Conservation (phyloP, 768 basidiomycete species). For the Mycena venus region DNA sequence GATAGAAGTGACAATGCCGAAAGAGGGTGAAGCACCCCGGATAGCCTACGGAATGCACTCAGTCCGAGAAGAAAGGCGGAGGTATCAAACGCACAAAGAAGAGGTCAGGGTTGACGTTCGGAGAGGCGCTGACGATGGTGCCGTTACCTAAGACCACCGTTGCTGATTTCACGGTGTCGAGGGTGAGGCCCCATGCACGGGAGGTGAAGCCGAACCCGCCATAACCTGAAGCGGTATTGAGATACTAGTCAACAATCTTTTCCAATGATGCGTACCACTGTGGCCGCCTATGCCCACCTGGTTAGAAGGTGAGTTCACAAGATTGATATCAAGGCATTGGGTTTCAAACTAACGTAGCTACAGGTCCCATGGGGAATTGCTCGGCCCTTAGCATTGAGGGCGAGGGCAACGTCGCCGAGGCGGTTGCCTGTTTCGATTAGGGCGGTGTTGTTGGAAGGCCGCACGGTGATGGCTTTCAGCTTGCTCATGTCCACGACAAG, state of each 20-base stretch:
- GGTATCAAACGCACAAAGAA: conserved; percentile 57
- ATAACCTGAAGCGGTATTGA: conserved; percentile 33
- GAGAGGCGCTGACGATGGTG: conserved; percentile 53
- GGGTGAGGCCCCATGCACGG: conserved; percentile 63
- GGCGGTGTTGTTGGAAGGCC: conserved; percentile 49
- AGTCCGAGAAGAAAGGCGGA: background rate
- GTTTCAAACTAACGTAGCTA: conserved; percentile 51
- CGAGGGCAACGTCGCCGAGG: conserved; percentile 61
- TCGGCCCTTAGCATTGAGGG: conserved; percentile 52
- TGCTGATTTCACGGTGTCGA: conserved; percentile 59
- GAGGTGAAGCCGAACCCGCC: conserved; percentile 66
- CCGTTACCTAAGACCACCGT: conserved; percentile 61
- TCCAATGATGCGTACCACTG: conserved; percentile 44
- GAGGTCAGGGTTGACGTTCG: conserved; percentile 56
- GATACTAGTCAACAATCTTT: background rate
- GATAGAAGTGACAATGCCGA: conserved; percentile 58
- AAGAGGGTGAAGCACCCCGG: conserved; percentile 55
- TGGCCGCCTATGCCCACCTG: conserved; percentile 63
- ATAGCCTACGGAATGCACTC: conserved; percentile 46
- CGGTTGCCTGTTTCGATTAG: conserved; percentile 59
- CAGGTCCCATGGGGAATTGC: conserved; percentile 69
- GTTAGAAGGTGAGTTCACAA: background rate
- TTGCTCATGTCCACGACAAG: conserved; percentile 62
- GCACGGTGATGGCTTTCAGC: conserved; percentile 54
- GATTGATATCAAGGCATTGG: background rate